These are phyloP conservation scores for Actinidia arguta DNA, from an alignment of 179 eudicot genomes.

Conservation along the genomic window DNA sequence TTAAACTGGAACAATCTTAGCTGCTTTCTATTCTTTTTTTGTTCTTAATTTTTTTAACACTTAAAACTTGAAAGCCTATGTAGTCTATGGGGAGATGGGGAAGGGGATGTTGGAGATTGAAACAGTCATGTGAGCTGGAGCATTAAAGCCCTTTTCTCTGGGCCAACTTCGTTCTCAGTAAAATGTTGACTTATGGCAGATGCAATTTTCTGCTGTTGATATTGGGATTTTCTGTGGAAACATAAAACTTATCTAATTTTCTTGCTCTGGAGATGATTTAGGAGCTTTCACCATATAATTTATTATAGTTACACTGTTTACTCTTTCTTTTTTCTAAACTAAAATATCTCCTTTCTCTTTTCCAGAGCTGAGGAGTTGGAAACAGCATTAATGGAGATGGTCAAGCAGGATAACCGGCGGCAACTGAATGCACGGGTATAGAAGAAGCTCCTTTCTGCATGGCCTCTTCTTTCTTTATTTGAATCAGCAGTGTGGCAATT, in stretches of 20 bases:
- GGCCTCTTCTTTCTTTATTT: neutral
- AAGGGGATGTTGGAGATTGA: no score
- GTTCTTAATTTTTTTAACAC: no score
- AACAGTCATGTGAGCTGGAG: no score
- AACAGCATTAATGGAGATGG: constrained; percentile 98
- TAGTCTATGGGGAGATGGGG: no score
- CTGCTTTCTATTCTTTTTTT: no score
- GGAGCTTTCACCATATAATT: constrained; percentile 18
- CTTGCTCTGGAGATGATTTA: neutral
- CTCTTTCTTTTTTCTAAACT: neutral
- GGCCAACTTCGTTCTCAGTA: no score
- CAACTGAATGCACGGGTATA: constrained; percentile 87
- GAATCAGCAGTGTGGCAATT: neutral
- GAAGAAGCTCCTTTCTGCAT: constrained; percentile 13
- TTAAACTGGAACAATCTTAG: no score
- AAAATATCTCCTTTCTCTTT: neutral
- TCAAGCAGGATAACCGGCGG: constrained; percentile 95
- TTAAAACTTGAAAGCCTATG: no score
- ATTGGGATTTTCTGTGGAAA: constrained; percentile 8
- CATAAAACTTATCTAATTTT: neutral
- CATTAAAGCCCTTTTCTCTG: no score
- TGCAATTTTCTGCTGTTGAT: neutral
- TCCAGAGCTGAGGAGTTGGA: constrained; percentile 97
- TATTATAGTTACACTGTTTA: neutral
- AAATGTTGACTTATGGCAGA: neutral